Percentiles rank a stretch among this genome's conserved stretches.
Evolutionary conservation across 345 rosid species (phyloP).

Genomic region (Lepidium sativum): DNA sequence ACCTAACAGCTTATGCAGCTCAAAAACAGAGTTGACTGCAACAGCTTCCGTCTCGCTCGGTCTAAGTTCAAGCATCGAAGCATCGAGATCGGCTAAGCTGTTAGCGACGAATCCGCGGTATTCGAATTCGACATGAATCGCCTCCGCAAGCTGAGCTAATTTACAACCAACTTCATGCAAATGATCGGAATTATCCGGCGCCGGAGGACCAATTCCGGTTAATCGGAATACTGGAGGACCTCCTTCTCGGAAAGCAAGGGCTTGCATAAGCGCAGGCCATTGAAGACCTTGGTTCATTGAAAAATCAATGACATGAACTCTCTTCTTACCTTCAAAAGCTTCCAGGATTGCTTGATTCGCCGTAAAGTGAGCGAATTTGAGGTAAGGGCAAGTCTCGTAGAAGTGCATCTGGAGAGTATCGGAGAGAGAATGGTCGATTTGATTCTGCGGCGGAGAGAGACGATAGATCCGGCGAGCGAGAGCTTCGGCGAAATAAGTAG

Average conservation of each 20-base stretch:
- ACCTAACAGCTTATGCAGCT: slow-evolving; percentile 57
- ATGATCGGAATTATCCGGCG: slow-evolving; percentile 46
- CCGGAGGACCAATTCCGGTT: slow-evolving; percentile 79
- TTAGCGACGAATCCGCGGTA: slow-evolving; percentile 71
- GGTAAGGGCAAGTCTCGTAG: slow-evolving; percentile 84
- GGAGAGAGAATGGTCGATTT: slow-evolving; percentile 41
- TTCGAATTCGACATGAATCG: slow-evolving; percentile 59
- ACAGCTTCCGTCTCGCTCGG: slow-evolving; percentile 52
- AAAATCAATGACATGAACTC: slow-evolving; percentile 76
- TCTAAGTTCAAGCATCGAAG: slow-evolving; percentile 56
- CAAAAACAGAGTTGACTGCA: slow-evolving; percentile 80
- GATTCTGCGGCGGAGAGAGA: slow-evolving; percentile 44
- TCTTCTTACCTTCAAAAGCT: slow-evolving; percentile 56
- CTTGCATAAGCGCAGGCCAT: slow-evolving; percentile 91
- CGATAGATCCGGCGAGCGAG: slow-evolving; percentile 68
- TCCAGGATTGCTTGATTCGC: slow-evolving; percentile 87
- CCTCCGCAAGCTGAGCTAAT: slow-evolving; percentile 68
- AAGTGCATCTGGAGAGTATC: slow-evolving; percentile 75
- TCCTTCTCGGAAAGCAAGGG: slow-evolving; percentile 54
- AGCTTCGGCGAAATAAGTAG: slow-evolving; percentile 76
- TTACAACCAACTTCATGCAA: slow-evolving; percentile 78
- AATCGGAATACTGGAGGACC: slow-evolving; percentile 72
- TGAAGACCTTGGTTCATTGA: slow-evolving; percentile 75
- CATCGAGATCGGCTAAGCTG: slow-evolving; percentile 73
- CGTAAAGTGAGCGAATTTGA: slow-evolving; percentile 82